These are phyloP conservation scores for Asterella californica DNA, from an alignment of 225 moss, liverwort and hornwort species.

Conservation along the genomic window DNA sequence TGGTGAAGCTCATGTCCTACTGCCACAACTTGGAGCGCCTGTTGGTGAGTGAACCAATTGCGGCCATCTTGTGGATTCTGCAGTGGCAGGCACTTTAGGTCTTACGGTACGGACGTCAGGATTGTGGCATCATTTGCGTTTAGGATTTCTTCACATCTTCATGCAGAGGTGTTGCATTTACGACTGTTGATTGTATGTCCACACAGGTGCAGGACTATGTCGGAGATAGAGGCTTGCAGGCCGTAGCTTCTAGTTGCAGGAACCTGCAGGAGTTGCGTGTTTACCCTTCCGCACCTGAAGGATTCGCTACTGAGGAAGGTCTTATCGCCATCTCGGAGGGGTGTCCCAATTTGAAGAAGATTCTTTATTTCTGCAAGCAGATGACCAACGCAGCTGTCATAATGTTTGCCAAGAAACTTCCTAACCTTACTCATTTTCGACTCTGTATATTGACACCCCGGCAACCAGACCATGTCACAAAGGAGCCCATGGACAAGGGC, in stretches of 20 bases:
- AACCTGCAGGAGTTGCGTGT: constrained; percentile 82
- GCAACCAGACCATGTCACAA: constrained; percentile 48
- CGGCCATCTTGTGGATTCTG: background rate
- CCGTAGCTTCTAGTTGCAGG: constrained; percentile 63
- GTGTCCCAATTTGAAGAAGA: constrained; percentile 70
- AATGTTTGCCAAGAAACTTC: constrained; percentile 61
- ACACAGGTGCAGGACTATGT: constrained; percentile 84
- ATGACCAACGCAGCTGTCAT: constrained; percentile 81
- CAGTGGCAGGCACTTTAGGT: background rate
- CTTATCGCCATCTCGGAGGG: constrained; percentile 74
- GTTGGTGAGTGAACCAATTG: constrained; percentile 44
- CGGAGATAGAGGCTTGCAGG: constrained; percentile 75
- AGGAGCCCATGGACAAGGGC: constrained; percentile 63
- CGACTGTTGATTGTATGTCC: background rate
- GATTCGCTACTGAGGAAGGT: constrained; percentile 67
- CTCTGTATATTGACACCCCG: constrained; percentile 60
- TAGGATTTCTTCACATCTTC: background rate
- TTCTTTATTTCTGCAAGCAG: constrained; percentile 91
- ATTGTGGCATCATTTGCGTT: background rate
- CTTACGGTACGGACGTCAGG: background rate
- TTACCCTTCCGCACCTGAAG: constrained; percentile 51
- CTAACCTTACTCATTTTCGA: constrained; percentile 70
- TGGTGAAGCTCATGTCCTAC: constrained; percentile 61
- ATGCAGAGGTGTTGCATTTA: background rate
- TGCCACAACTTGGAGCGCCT: constrained; percentile 79